Evolutionary conservation across 345 rosid species (phyloP).

Genomic region (Lepidium didymum): DNA sequence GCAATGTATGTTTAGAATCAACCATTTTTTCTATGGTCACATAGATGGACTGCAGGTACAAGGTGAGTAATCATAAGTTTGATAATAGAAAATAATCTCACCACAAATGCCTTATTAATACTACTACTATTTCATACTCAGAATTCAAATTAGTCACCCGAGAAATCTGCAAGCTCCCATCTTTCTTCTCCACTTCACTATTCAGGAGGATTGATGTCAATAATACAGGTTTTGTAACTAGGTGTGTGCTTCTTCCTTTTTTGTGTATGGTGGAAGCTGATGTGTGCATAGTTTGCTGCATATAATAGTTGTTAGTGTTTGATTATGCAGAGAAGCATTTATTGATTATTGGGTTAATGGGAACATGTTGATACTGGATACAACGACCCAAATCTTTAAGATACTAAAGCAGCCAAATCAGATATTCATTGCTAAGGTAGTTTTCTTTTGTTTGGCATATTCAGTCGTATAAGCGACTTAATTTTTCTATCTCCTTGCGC

Average conservation of each 20-base stretch:
- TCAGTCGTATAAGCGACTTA: background rate
- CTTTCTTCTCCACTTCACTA: constrained; percentile 71
- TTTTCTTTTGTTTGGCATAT: background rate
- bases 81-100: background rate
- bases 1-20: constrained; percentile 54
- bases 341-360: constrained; percentile 72
- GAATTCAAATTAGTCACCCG: constrained; percentile 64
- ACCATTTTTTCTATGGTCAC: constrained; percentile 65
- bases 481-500: background rate
- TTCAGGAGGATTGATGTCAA: constrained; percentile 66
- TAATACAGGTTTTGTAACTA: constrained; percentile 52
- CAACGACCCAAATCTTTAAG: constrained; percentile 63
- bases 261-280: background rate
- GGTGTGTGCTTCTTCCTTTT: constrained; percentile 48
- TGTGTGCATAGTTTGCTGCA: background rate
- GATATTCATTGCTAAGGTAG: constrained; percentile 68
- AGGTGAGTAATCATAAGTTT: constrained; percentile 33
- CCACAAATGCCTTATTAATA: background rate
- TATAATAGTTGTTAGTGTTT: background rate
- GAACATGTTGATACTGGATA: constrained; percentile 70
- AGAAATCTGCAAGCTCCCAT: constrained; percentile 92
- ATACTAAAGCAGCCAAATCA: constrained; percentile 69
- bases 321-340: constrained; percentile 64
- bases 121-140: constrained; percentile 6
- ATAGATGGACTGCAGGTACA: constrained; percentile 58